Evolutionary conservation across 129 eudicot species (phyloP).

Genomic region (Flaveria brownii): DNA sequence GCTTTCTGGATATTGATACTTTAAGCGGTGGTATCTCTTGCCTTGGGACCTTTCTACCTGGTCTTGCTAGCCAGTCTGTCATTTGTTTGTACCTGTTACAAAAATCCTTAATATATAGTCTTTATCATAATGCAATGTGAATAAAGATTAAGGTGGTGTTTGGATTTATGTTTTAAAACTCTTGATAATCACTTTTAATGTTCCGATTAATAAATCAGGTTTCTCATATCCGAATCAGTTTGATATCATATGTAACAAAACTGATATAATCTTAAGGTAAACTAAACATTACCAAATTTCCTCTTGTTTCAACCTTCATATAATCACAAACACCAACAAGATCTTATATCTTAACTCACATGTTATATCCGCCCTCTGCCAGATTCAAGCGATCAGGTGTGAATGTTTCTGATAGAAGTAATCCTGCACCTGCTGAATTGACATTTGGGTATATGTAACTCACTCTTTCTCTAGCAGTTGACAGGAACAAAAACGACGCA

Average conservation of each 20-base stretch:
- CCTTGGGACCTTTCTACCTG: slow-evolving; percentile 66
- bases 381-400: slow-evolving; percentile 66
- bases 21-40: slow-evolving; percentile 74
- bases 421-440: slow-evolving; percentile 91
- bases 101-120: background rate
- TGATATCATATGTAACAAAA: background rate
- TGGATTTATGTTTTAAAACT: background rate
- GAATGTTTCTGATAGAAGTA: slow-evolving; percentile 71
- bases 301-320: no score
- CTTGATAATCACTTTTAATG: background rate
- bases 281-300: no score
- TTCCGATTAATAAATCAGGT: background rate
- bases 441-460: slow-evolving; percentile 91
- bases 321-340: background rate
- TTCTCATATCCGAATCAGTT: background rate
- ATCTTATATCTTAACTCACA: slow-evolving; percentile 50
- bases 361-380: slow-evolving; percentile 79
- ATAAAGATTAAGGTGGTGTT: background rate
- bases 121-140: background rate
- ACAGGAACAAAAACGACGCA: slow-evolving; percentile 87
- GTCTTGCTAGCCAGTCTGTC: slow-evolving; percentile 87
- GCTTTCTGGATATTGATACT: slow-evolving; percentile 73
- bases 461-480: slow-evolving; percentile 71
- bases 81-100: slow-evolving; percentile 76
- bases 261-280: no score